A percentile compares a stretch with the other conserved stretches of the same genome.
These are phyloP conservation scores for Clitopilus hobsonii DNA, from an alignment of 768 basidiomycete species.

Conservation along the genomic window DNA sequence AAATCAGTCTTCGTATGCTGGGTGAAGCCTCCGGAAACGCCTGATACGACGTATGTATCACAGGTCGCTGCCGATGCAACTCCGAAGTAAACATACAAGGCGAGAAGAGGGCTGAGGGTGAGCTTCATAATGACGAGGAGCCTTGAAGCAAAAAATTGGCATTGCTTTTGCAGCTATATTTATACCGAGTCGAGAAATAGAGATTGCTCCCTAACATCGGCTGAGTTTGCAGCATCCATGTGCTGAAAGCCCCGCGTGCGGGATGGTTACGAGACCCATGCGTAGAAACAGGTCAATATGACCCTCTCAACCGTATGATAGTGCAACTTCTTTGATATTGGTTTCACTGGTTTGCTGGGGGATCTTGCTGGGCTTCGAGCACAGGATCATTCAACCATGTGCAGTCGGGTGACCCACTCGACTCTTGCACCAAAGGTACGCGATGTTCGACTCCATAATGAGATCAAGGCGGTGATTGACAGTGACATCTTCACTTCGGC, in stretches of 20 bases:
- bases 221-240: neutral
- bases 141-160: neutral
- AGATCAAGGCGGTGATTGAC: too few species aligned
- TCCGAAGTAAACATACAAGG: neutral
- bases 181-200: too few species aligned
- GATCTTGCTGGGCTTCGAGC: neutral
- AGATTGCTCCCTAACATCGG: too few species aligned
- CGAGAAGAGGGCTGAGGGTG: neutral
- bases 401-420: too few species aligned
- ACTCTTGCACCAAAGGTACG: too few species aligned
- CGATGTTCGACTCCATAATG: too few species aligned
- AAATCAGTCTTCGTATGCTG: constrained; percentile 21
- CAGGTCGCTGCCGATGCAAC: constrained; percentile 13
- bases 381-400: neutral
- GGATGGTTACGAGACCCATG: neutral
- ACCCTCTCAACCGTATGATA: neutral
- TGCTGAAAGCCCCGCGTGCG: neutral
- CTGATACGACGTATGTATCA: constrained; percentile 20
- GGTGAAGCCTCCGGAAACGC: constrained; percentile 23
- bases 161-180: too few species aligned
- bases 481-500: too few species aligned
- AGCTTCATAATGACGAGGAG: neutral
- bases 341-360: neutral
- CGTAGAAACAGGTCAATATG: neutral
- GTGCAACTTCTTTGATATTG: neutral